A percentile compares a stretch with the other conserved stretches of the same genome.
Conservation (phyloP, 208 protist species). For the Wallacemonas sp. region DNA sequence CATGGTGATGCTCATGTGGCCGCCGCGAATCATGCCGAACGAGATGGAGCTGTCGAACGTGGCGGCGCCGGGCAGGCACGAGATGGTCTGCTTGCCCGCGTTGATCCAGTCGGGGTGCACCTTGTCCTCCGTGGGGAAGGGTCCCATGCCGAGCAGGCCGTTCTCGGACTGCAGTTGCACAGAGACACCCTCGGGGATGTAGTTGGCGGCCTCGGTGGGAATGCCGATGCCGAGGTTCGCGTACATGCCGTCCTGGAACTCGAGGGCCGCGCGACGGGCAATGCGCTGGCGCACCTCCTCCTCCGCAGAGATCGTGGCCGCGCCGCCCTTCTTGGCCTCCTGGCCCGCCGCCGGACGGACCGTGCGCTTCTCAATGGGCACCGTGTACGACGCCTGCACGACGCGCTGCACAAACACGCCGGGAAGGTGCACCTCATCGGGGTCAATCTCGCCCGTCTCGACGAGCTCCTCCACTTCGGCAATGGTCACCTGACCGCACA, state of each 20-base stretch:
- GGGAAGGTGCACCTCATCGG: conserved; percentile 95
- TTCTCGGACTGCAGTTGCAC: conserved; percentile 94
- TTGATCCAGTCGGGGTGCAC: conserved; percentile 96
- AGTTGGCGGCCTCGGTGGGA: conserved; percentile 94
- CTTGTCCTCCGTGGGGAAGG: conserved; percentile 87
- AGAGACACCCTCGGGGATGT: conserved; percentile 74
- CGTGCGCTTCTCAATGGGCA: conserved; percentile 58
- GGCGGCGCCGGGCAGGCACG: conserved; percentile 91
- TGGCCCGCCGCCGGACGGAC: conserved; percentile 23
- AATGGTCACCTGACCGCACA: conserved; percentile 91
- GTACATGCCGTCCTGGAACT: conserved; percentile 96
- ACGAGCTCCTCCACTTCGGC: conserved; percentile 97
- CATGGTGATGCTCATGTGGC: conserved; percentile 96
- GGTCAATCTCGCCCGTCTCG: conserved; percentile 90
- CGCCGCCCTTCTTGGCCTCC: conserved; percentile 13
- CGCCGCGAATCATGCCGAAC: conserved; percentile 98
- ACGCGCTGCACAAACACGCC: conserved; percentile 95
- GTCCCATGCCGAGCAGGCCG: conserved; percentile 93
- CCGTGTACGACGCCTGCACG: conserved; percentile 61
- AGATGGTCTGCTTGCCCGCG: conserved; percentile 97
- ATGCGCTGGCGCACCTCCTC: conserved; percentile 84
- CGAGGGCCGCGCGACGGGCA: conserved; percentile 92
- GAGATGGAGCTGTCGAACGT: conserved; percentile 94
- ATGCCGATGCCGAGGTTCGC: conserved; percentile 98
- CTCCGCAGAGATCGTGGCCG: conserved; percentile 38